These are phyloP conservation scores for Ganoderma multipileum DNA, from an alignment of 1,284 basidiomycete species.

Conservation along the genomic window DNA sequence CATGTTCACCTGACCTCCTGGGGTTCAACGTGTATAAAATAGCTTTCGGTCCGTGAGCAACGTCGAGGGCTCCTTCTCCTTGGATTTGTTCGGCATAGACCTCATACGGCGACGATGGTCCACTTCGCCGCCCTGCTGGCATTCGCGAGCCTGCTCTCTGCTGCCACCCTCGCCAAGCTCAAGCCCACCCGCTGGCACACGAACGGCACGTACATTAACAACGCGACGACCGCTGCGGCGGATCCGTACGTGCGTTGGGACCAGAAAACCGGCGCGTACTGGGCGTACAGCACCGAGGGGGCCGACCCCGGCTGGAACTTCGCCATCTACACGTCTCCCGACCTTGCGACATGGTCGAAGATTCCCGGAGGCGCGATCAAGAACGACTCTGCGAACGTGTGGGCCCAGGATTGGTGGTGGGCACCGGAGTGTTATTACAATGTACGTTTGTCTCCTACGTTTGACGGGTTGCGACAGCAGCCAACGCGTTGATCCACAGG, in stretches of 20 bases:
- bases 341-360: constrained; percentile 15
- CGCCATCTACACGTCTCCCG: constrained; percentile 20
- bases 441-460: background rate
- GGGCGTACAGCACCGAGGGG: constrained; percentile 21
- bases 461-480: background rate
- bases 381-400: constrained; percentile 13
- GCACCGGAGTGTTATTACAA: constrained; percentile 19
- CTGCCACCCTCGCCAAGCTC: background rate
- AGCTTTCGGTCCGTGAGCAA: background rate
- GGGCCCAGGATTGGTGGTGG: constrained; percentile 22
- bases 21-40: constrained; percentile 4
- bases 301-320: constrained; percentile 17
- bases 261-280: constrained; percentile 13
- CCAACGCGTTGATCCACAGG: background rate
- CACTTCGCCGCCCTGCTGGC: constrained; percentile 9
- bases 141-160: constrained; percentile 6
- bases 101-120: constrained; percentile 2
- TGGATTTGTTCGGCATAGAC: background rate
- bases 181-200: constrained; percentile 8
- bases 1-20: background rate
- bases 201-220: constrained; percentile 18
- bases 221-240: constrained; percentile 14
- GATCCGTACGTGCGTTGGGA: constrained; percentile 19
- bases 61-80: constrained; percentile 5
- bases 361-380: constrained; percentile 20